Conservation (phyloP, 352 stramenopile species). For the Globisporangium lucens region DNA sequence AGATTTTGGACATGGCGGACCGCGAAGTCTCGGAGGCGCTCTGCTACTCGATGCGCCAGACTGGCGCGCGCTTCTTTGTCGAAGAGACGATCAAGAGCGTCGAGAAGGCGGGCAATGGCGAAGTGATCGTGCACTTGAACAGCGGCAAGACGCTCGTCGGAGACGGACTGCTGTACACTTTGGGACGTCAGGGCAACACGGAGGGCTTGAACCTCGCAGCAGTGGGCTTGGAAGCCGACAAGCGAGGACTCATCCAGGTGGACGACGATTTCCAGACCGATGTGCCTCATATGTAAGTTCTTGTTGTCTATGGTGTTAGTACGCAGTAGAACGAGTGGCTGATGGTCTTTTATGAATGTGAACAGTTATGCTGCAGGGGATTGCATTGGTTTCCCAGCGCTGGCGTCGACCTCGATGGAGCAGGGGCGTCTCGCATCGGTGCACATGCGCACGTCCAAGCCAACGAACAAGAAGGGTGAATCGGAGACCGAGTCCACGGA, state of each 20-base stretch:
- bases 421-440: slow-evolving; percentile 83
- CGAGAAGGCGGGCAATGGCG: slow-evolving; percentile 53
- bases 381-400: slow-evolving; percentile 86
- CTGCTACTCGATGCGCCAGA: slow-evolving; percentile 87
- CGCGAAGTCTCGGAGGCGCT: slow-evolving; percentile 84
- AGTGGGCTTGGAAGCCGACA: slow-evolving; percentile 76
- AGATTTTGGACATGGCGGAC: slow-evolving; percentile 89
- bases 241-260: slow-evolving; percentile 82
- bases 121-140: slow-evolving; percentile 78
- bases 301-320: background rate
- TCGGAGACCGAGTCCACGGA: slow-evolving; percentile 53
- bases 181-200: slow-evolving; percentile 84
- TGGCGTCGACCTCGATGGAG: slow-evolving; percentile 91
- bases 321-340: background rate
- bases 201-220: slow-evolving; percentile 80
- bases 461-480: slow-evolving; percentile 51
- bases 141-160: slow-evolving; percentile 86
- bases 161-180: slow-evolving; percentile 84
- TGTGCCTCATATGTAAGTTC: slow-evolving; percentile 81
- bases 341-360: background rate
- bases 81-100: slow-evolving; percentile 79
- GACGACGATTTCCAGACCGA: slow-evolving; percentile 88
- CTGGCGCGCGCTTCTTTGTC: slow-evolving; percentile 81
- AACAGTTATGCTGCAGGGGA: slow-evolving; percentile 86
- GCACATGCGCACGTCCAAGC: slow-evolving; percentile 80